Conservation (phyloP, 805 yeast species). For the Yamadazyma takamatsuzukensis region DNA sequence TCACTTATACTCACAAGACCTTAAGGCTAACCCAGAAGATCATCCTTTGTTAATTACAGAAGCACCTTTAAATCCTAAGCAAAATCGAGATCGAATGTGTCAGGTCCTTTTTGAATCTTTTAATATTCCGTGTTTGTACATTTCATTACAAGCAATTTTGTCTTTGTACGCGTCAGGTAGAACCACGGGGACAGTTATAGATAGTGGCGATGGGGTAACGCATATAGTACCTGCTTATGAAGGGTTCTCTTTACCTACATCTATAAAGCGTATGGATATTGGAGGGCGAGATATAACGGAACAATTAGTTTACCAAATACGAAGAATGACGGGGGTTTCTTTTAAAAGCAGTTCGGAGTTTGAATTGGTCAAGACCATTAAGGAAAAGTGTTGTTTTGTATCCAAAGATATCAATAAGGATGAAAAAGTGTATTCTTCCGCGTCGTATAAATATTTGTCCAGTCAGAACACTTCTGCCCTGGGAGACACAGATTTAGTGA, state of each 20-base stretch:
- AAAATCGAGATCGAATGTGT: conserved; percentile 57
- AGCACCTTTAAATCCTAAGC: conserved; percentile 75
- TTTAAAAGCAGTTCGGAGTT: conserved; percentile 72
- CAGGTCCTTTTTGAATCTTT: conserved; percentile 70
- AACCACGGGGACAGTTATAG: conserved; percentile 87
- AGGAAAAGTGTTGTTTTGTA: conserved; percentile 71
- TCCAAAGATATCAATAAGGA: conserved; percentile 54
- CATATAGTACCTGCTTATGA: conserved; percentile 87
- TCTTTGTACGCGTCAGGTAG: conserved; percentile 84
- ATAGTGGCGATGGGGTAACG: conserved; percentile 91
- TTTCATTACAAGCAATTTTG: conserved; percentile 73
- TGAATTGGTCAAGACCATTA: conserved; percentile 74
- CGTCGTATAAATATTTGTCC: conserved; percentile 7
- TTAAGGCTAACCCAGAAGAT: conserved; percentile 62
- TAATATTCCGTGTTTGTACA: conserved; percentile 71
- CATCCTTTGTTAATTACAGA: conserved; percentile 89
- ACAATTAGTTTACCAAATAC: conserved; percentile 61
- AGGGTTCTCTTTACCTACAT: conserved; percentile 75
- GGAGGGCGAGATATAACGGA: conserved; percentile 88
- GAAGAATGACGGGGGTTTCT: conserved; percentile 59
- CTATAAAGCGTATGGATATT: conserved; percentile 69
- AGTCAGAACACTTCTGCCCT: conserved; percentile 8
- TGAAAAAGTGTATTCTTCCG: conserved; percentile 43
- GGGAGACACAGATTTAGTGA: conserved; percentile 22
- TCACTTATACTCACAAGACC: conserved; percentile 54